Evolutionary conservation across 257 asterid genomes (phyloP), one percentile per base, ranked within the genome.

Genomic region (Ballota nigra): DNA sequence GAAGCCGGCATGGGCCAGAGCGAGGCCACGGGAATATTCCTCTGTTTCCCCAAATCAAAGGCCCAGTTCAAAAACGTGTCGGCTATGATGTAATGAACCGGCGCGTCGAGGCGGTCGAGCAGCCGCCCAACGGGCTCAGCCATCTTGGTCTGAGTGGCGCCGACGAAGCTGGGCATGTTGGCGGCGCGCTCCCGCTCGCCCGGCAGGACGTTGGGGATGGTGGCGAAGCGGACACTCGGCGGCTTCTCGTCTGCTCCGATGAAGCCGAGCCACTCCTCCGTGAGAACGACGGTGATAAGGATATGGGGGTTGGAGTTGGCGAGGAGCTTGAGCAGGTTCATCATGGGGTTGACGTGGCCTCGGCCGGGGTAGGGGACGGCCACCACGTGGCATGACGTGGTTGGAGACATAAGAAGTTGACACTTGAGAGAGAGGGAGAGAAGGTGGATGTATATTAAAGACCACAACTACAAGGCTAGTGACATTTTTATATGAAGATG

Each of bases 351-450:
- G 73, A 92, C 79, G 85, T 92, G 98, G 29, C 97, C 95, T 23
- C 98, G 67, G 34, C 97, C 98, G 45, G 98, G 98, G 58, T 85
- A 88, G 0, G 98, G 97, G 6, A 88, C 82, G 28, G 92, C 97
- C 29, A 92, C 85, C 72, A 85, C 85, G 77, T 85, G 95, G 72
- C 80, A 74, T 6, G 9, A 8, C 38, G 38, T 33, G 9, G 38
- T 6, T 6, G 38, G 38, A 33, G 38, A 33, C 38, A 33, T 33
- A 6, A 6, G 34, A 29, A 6, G 9, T 6, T 6, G 9, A 33
- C 8, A 33, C 7, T 33, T 33, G 38, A 1, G 38, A 29, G 5
- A 29, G 34, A 29, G 6, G 34, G 34, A 4, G 3, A 29, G 2
- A 29, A 29, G 5, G 5, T 29, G 34, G 34, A 29, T 6, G 5